A percentile compares a stretch with the other conserved stretches of the same genome.
Conservation (phyloP, 2,329 filamentous ascomycete species). For the Ophiostoma sp. region DNA sequence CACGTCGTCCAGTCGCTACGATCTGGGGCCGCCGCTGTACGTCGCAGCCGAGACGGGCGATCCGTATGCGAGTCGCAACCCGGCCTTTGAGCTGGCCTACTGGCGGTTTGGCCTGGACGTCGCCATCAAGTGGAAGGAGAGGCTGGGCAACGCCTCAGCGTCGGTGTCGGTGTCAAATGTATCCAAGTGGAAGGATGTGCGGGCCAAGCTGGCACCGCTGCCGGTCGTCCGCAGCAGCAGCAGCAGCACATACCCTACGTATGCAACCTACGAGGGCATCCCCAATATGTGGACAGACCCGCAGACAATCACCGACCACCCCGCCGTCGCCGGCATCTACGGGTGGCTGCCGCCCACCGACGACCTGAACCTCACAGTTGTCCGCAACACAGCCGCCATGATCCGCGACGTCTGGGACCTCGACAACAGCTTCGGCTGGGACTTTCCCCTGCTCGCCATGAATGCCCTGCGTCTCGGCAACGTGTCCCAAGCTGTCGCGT, state of each 20-base stretch:
- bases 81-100: constrained; percentile 57
- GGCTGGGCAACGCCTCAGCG: background rate
- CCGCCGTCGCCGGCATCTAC: background rate
- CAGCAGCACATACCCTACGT: constrained; percentile 34
- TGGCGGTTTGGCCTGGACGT: constrained; percentile 56
- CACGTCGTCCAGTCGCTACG: background rate
- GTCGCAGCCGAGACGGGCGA: constrained; percentile 53
- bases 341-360: background rate
- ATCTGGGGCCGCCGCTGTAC: constrained; percentile 34
- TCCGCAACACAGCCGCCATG: background rate
- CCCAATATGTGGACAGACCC: constrained; percentile 40
- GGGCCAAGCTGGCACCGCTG: constrained; percentile 48
- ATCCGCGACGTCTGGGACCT: background rate
- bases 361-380: background rate
- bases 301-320: constrained; percentile 32
- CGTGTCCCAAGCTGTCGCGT: background rate
- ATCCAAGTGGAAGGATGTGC: background rate
- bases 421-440: background rate
- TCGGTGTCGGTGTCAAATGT: too few relatives aligned
- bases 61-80: constrained; percentile 52
- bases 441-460: background rate
- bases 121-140: constrained; percentile 32
- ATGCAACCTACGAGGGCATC: constrained; percentile 51
- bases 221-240: constrained; percentile 34
- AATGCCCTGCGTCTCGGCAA: background rate